Evolutionary conservation across 1,139 yeast genomes (phyloP).

Genomic region (Wickerhamomyces sp.): DNA sequence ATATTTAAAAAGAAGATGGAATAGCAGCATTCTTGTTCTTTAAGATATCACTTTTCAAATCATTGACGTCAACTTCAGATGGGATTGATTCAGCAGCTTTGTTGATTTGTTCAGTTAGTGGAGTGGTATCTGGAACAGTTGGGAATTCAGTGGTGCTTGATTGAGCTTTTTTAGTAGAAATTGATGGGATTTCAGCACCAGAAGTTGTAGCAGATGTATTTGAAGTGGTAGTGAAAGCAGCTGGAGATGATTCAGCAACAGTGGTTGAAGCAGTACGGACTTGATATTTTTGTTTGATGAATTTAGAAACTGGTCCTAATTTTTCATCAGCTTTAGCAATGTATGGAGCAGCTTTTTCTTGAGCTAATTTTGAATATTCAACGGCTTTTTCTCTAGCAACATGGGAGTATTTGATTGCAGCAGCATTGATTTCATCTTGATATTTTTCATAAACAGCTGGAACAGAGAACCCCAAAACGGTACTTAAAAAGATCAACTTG

Average conservation of each 20-base stretch:
- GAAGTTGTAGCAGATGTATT: constrained; percentile 23
- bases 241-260: constrained; percentile 43
- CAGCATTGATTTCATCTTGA: constrained; percentile 78
- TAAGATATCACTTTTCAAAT: constrained; percentile 27
- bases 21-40: constrained; percentile 24
- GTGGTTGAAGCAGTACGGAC: constrained; percentile 72
- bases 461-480: constrained; percentile 62
- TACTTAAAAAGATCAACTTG: constrained; percentile 53
- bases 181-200: constrained; percentile 13
- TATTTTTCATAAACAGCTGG: constrained; percentile 73
- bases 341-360: constrained; percentile 46
- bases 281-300: constrained; percentile 52
- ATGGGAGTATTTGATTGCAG: constrained; percentile 52
- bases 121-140: constrained; percentile 34
- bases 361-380: constrained; percentile 46
- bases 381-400: constrained; percentile 52
- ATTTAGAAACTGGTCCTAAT: constrained; percentile 58
- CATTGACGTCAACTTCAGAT: neutral
- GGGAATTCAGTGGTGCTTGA: constrained; percentile 37
- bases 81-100: constrained; percentile 8
- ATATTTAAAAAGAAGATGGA: no score
- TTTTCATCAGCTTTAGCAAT: constrained; percentile 42
- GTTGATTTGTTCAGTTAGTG: constrained; percentile 18
- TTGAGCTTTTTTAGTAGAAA: neutral
- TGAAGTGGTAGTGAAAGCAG: constrained; percentile 25